Percentiles rank a stretch among this genome's conserved stretches.
Evolutionary conservation across 257 asterid species (phyloP).

Genomic region (Eustoma russellianum): DNA sequence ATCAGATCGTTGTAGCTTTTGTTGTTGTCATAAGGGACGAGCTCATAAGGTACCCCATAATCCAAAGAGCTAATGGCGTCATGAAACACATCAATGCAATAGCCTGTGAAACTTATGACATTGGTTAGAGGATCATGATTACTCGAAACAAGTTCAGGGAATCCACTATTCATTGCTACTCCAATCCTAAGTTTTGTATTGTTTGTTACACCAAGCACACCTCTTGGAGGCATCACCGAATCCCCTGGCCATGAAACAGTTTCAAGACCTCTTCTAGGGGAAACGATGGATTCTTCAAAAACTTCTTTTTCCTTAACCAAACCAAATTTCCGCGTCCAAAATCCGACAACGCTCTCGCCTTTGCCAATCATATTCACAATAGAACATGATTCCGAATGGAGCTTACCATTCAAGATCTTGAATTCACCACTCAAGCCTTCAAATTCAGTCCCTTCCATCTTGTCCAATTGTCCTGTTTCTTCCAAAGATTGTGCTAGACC

Average conservation of each 20-base stretch:
- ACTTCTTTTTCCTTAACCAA: constrained; percentile 11
- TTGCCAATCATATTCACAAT: constrained; percentile 31
- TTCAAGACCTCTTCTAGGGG: constrained; percentile 7
- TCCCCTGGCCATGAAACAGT: constrained; percentile 11
- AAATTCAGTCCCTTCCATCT: constrained; percentile 9
- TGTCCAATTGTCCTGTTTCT: constrained; percentile 9
- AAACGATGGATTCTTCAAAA: constrained; percentile 11
- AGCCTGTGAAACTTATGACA: constrained; percentile 11
- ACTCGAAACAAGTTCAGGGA: constrained; percentile 12
- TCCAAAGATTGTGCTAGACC: constrained; percentile 25
- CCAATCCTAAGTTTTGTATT: constrained; percentile 20
- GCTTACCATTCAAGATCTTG: constrained; percentile 16
- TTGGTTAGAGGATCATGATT: constrained; percentile 11
- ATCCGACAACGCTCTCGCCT: constrained; percentile 28
- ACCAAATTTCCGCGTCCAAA: constrained; percentile 27
- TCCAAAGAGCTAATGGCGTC: constrained; percentile 19
- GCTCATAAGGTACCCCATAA: constrained; percentile 19
- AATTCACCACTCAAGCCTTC: constrained; percentile 21
- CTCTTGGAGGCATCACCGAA: constrained; percentile 13
- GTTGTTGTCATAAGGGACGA: constrained; percentile 7
- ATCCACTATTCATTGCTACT: constrained; percentile 11
- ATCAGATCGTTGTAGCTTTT: constrained; percentile 24
- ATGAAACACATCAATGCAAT: constrained; percentile 23
- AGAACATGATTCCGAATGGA: constrained; percentile 19
- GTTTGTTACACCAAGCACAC: not conserved